Evolutionary conservation across 2,329 filamentous ascomycete species (phyloP).

Genomic region (Aspergillus piperis): DNA sequence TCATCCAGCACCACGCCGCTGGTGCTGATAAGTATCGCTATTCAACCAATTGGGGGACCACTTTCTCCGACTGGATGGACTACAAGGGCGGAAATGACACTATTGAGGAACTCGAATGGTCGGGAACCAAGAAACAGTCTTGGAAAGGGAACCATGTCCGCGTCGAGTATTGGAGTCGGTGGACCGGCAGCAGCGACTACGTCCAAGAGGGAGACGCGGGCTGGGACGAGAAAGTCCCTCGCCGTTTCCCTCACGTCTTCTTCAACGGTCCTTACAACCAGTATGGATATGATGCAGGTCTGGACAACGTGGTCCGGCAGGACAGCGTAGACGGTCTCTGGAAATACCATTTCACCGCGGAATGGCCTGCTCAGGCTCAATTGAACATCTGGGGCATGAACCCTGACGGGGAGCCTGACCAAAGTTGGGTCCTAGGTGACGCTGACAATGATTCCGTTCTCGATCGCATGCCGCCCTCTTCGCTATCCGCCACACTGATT

Average conservation of each 20-base stretch:
- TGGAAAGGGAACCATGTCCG: constrained; percentile 64
- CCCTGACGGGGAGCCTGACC: constrained; percentile 61
- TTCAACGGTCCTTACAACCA: constrained; percentile 63
- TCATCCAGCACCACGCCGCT: constrained; percentile 59
- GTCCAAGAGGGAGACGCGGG: constrained; percentile 59
- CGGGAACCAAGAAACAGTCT: constrained; percentile 55
- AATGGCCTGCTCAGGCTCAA: constrained; percentile 64
- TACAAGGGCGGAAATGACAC: constrained; percentile 55
- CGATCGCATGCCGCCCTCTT: constrained; percentile 62
- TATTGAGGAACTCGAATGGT: constrained; percentile 54
- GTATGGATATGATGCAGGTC: constrained; percentile 63
- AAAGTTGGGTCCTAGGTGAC: constrained; percentile 62
- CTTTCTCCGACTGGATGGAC: constrained; percentile 59
- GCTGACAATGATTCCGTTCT: constrained; percentile 61
- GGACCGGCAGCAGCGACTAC: constrained; percentile 61
- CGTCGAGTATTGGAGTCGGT: constrained; percentile 62
- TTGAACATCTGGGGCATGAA: constrained; percentile 68
- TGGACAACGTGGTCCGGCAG: constrained; percentile 55
- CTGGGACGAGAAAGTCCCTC: constrained; percentile 39
- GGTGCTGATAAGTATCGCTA: constrained; percentile 65
- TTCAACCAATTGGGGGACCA: constrained; percentile 61
- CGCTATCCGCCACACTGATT: constrained; percentile 56
- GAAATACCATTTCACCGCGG: constrained; percentile 62
- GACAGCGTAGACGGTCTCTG: constrained; percentile 52
- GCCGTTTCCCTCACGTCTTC: constrained; percentile 63